These are phyloP conservation scores for Annona squamosa DNA, from an alignment of 164 flowering plant species.

Conservation along the genomic window DNA sequence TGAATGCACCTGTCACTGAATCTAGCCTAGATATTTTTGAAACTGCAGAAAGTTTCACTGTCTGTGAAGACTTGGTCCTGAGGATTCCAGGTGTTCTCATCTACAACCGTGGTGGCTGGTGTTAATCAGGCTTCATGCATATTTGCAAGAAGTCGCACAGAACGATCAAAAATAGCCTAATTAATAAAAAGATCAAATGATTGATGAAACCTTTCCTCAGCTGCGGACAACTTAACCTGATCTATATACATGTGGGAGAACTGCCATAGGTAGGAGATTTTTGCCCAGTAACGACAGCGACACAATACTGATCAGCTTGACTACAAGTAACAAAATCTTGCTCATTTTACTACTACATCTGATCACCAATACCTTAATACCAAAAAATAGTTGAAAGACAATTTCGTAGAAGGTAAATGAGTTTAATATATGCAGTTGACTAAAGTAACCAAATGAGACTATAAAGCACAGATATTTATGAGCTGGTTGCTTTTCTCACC, in stretches of 20 bases:
- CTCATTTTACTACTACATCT: too few relatives aligned
- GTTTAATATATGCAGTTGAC: too few relatives aligned
- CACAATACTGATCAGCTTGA: neutral
- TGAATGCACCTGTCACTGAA: too few relatives aligned
- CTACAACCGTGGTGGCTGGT: neutral
- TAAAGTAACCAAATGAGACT: neutral
- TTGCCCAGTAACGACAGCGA: neutral
- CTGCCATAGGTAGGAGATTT: neutral
- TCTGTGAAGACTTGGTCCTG: neutral
- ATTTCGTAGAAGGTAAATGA: too few relatives aligned
- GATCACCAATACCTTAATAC: too few relatives aligned
- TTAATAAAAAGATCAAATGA: neutral
- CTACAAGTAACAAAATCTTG: too few relatives aligned
- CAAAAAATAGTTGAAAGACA: too few relatives aligned
- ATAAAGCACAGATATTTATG: neutral
- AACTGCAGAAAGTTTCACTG: neutral
- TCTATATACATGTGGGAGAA: neutral
- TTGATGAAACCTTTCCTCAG: neutral
- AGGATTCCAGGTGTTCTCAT: neutral
- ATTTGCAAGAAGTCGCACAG: neutral
- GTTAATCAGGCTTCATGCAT: neutral
- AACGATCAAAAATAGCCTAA: neutral
- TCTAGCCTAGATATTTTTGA: too few relatives aligned
- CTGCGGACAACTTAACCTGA: neutral
- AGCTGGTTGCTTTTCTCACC: constrained; percentile 22